phyloP scores from a whole-genome alignment of 306 rosid genomes.

The Lotus japonicus region DNA sequence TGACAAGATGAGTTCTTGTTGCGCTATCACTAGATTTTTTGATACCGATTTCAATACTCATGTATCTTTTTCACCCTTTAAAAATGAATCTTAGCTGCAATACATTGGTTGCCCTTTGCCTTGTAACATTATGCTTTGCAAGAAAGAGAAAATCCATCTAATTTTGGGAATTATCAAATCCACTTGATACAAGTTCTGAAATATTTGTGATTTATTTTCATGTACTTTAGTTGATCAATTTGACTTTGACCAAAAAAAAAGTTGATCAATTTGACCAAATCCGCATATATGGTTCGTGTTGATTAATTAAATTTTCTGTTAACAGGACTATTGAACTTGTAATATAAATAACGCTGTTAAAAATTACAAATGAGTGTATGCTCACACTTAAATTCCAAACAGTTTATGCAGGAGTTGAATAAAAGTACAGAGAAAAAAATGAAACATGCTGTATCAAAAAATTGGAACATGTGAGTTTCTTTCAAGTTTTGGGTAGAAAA shows the following conservation, averaged over 20 bases:
- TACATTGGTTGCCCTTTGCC: not conserved
- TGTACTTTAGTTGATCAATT: not conserved
- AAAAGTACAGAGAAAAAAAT: too few species aligned
- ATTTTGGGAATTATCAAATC: not conserved
- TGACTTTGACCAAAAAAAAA: too few species aligned
- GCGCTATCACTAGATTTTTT: not conserved
- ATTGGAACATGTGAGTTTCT: too few species aligned
- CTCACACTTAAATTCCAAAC: too few species aligned
- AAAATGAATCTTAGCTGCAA: too few species aligned
- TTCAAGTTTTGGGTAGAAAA: too few species aligned
- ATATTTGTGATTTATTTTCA: not conserved
- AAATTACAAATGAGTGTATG: too few species aligned
- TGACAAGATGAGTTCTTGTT: not conserved
- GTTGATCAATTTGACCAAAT: not conserved
- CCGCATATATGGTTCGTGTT: not conserved
- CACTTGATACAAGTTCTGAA: not conserved
- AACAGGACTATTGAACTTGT: not conserved
- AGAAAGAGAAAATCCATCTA: not conserved
- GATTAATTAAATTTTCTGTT: not conserved
- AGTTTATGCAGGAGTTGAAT: too few species aligned
- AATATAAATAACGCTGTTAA: not conserved
- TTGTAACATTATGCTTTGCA: not conserved
- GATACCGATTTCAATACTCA: not conserved
- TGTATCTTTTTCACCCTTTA: not conserved
- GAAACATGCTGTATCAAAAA: too few species aligned